These are phyloP conservation scores for Mucor racemosus DNA, from an alignment of 371 early-diverging fungal genomes.

Conservation along the genomic window DNA sequence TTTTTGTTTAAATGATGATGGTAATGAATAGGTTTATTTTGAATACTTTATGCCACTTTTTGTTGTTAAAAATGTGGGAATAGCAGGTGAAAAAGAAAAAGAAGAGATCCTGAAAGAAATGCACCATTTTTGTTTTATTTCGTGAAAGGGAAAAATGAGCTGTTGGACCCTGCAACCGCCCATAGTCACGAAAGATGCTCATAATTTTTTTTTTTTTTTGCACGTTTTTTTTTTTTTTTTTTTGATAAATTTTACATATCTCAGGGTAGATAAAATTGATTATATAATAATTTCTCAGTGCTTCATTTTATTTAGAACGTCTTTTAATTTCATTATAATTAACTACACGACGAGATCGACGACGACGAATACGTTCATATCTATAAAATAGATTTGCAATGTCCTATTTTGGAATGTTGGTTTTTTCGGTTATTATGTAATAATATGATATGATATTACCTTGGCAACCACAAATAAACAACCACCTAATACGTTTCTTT, in stretches of 20 bases:
- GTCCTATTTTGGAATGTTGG: slow-evolving; percentile 20
- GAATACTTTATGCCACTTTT: background rate
- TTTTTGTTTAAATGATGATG: background rate
- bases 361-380: slow-evolving; percentile 26
- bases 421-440: background rate
- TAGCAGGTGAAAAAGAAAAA: background rate
- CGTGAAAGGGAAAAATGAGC: slow-evolving; percentile 3
- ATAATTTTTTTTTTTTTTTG: background rate
- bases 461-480: slow-evolving; percentile 56
- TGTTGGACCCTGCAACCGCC: slow-evolving; percentile 7
- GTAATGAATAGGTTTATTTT: background rate
- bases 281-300: background rate
- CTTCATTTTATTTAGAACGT: slow-evolving; percentile 15
- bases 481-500: slow-evolving; percentile 58
- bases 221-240: slow-evolving; percentile 1
- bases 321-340: slow-evolving; percentile 21
- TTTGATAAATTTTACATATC: background rate
- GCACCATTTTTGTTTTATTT: background rate
- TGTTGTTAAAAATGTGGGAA: background rate
- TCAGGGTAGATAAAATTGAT: background rate
- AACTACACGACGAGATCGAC: slow-evolving; percentile 11
- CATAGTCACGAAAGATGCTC: background rate
- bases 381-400: slow-evolving; percentile 30
- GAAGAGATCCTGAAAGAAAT: background rate
- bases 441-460: slow-evolving; percentile 20